Evolutionary conservation across 2,329 filamentous ascomycete genomes (phyloP).

Genomic region (Xylaria sp.): DNA sequence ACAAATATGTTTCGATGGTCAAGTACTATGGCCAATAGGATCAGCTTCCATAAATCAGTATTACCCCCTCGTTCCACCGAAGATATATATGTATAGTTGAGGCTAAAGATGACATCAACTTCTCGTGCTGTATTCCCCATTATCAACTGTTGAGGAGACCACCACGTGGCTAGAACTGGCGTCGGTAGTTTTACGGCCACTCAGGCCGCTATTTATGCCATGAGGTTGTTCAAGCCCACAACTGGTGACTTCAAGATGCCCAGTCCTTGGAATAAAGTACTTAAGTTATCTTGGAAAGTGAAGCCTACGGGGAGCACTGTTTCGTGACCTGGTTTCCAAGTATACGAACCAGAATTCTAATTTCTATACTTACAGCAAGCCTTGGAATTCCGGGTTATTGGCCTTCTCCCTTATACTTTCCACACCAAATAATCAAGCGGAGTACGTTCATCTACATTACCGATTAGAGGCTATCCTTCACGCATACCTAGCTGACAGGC

Average conservation of each 20-base stretch:
- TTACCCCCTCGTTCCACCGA: background rate
- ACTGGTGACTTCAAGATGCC: slow-evolving; percentile 17
- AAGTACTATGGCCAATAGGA: background rate
- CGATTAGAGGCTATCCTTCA: too few species aligned
- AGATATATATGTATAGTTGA: background rate
- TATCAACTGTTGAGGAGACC: background rate
- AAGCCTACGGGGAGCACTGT: background rate
- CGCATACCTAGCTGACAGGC: too few species aligned
- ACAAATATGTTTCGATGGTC: background rate
- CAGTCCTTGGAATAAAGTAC: background rate
- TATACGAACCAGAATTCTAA: background rate
- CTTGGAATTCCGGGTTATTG: too few species aligned
- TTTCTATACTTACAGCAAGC: too few species aligned
- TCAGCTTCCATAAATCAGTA: background rate
- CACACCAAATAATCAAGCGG: too few species aligned
- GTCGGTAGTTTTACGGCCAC: background rate
- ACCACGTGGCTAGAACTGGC: slow-evolving; percentile 12
- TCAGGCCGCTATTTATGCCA: too few species aligned
- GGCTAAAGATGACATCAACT: background rate
- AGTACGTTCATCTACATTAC: too few species aligned
- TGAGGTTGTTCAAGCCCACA: background rate
- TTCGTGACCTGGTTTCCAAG: too few species aligned
- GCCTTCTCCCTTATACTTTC: too few species aligned
- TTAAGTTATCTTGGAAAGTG: background rate
- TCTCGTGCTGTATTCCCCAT: background rate